Evolutionary conservation across 2,329 filamentous ascomycete genomes (phyloP).

Genomic region (Sporothrix humicola): DNA sequence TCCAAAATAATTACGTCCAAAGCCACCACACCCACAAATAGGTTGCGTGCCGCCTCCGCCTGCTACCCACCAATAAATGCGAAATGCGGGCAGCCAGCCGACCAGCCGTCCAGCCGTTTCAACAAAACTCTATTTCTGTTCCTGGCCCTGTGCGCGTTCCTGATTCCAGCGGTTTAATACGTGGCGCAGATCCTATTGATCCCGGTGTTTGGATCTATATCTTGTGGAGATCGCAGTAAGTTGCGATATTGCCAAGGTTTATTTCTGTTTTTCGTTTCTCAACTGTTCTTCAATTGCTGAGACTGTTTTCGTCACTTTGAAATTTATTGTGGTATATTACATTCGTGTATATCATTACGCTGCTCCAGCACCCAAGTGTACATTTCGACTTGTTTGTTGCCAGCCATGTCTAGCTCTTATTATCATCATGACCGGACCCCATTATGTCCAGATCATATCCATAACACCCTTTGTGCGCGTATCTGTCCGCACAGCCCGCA

Average conservation of each 20-base stretch:
- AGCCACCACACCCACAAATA: neutral
- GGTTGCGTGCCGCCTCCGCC: conserved; percentile 2
- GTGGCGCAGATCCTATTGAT: neutral
- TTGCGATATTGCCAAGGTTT: neutral
- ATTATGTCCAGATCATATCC: conserved; percentile 17
- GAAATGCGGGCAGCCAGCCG: neutral
- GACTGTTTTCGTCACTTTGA: neutral
- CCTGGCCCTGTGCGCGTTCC: conserved; percentile 3
- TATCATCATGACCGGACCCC: neutral
- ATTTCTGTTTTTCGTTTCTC: neutral
- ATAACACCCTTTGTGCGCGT: conserved; percentile 4
- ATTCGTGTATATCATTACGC: conserved; percentile 12
- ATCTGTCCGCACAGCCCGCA: conserved; percentile 24
- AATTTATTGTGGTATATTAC: neutral
- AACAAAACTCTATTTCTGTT: neutral
- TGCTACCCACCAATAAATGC: neutral
- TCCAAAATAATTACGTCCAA: neutral
- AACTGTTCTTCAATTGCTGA: neutral
- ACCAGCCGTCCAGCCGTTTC: neutral
- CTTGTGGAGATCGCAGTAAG: neutral
- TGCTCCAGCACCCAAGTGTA: neutral
- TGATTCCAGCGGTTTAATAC: neutral
- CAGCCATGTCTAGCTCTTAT: too few species aligned
- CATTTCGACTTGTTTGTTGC: neutral
- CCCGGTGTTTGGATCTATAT: neutral